Conservation (phyloP, 2,329 filamentous ascomycete species). For the Lachnellula suecica region DNA sequence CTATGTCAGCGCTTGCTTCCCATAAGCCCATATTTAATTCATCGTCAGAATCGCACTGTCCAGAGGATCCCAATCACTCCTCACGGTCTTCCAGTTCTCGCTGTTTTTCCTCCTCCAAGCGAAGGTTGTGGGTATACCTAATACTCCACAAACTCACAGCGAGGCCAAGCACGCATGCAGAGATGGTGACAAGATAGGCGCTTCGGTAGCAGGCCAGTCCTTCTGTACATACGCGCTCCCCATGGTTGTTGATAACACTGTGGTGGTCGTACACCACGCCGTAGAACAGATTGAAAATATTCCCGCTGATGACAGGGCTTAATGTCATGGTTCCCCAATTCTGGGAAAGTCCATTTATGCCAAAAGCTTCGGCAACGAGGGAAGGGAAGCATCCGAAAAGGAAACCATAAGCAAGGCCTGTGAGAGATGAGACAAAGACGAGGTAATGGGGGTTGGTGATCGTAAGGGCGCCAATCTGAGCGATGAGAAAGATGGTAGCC, state of each 20-base stretch:
- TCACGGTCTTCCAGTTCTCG: constrained; percentile 14
- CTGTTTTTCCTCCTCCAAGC: constrained; percentile 19
- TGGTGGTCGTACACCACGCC: constrained; percentile 81
- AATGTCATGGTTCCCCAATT: constrained; percentile 98
- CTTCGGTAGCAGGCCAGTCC: constrained; percentile 78
- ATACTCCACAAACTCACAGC: constrained; percentile 71
- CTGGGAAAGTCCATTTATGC: constrained; percentile 82
- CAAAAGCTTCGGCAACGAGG: constrained; percentile 86
- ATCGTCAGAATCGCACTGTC: background rate
- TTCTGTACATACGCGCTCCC: constrained; percentile 72
- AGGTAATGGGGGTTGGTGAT: constrained; percentile 77
- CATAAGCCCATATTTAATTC: background rate
- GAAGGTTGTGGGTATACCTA: constrained; percentile 23
- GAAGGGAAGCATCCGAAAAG: constrained; percentile 93
- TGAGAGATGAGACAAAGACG: constrained; percentile 76
- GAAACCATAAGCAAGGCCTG: constrained; percentile 87
- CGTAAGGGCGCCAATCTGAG: constrained; percentile 73
- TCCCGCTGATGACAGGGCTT: constrained; percentile 82
- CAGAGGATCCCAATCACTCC: background rate
- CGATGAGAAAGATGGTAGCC: constrained; percentile 72
- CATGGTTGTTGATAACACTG: constrained; percentile 65
- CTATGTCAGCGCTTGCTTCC: background rate
- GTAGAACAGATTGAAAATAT: constrained; percentile 91
- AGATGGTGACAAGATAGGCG: constrained; percentile 79
- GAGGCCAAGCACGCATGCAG: constrained; percentile 68